A percentile compares a stretch with the other conserved stretches of the same genome.
Conservation (phyloP, 495 filamentous ascomycete genomes). For the Podospora appendiculata region DNA sequence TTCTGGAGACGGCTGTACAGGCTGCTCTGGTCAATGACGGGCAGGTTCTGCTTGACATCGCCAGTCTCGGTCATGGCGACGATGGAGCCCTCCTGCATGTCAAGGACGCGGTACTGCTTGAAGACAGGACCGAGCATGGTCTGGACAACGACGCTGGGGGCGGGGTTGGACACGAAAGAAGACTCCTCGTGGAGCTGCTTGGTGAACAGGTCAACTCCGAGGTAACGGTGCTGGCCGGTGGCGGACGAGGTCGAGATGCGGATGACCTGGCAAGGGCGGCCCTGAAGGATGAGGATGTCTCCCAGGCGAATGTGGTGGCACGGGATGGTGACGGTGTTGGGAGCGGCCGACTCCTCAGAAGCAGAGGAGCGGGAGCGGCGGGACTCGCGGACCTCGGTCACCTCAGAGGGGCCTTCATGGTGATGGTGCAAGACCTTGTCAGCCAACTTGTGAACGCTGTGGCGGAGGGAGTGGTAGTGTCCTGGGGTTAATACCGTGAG, state of each 20-base stretch:
- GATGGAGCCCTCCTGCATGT: slow-evolving; percentile 77
- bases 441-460: slow-evolving; percentile 74
- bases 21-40: slow-evolving; percentile 86
- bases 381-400: slow-evolving; percentile 32
- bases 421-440: slow-evolving; percentile 71
- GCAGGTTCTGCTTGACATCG: slow-evolving; percentile 94
- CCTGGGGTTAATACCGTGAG: slow-evolving; percentile 40
- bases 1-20: slow-evolving; percentile 76
- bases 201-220: slow-evolving; percentile 99
- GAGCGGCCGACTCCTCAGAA: slow-evolving; percentile 31
- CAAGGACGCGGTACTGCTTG: slow-evolving; percentile 99
- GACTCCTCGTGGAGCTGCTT: slow-evolving; percentile 98
- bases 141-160: slow-evolving; percentile 93
- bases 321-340: slow-evolving; percentile 94
- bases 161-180: slow-evolving; percentile 93
- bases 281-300: slow-evolving; percentile 97
- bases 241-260: slow-evolving; percentile 96
- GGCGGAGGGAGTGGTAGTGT: slow-evolving; percentile 90
- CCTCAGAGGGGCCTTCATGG: slow-evolving; percentile 44
- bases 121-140: slow-evolving; percentile 99
- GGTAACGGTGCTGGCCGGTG: slow-evolving; percentile 98
- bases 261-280: slow-evolving; percentile 99
- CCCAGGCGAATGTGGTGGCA: slow-evolving; percentile 99
- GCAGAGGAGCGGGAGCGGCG: slow-evolving; percentile 12
- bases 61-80: slow-evolving; percentile 55